These are phyloP conservation scores for Neurospora hispaniola DNA, from an alignment of 495 filamentous ascomycete genomes.

Conservation along the genomic window DNA sequence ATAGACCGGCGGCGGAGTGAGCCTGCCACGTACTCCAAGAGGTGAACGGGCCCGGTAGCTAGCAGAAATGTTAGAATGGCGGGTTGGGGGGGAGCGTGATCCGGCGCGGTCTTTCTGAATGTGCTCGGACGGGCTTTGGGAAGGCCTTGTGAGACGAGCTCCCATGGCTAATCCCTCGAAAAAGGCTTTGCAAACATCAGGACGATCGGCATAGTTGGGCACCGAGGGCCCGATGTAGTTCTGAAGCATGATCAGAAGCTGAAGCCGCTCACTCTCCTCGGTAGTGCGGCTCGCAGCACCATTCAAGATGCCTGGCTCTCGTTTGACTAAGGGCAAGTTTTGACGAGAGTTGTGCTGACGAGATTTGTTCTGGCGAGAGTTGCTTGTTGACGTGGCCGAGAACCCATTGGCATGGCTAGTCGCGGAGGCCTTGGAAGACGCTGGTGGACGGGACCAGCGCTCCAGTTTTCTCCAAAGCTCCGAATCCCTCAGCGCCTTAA, in stretches of 20 bases:
- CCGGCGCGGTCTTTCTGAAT: not conserved
- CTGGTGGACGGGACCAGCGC: not conserved
- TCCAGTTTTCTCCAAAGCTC: not conserved
- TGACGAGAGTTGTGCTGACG: not conserved
- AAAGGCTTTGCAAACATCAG: constrained; percentile 16
- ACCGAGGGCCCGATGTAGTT: not conserved
- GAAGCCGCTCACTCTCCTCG: not conserved
- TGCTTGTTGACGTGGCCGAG: not conserved
- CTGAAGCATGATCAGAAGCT: constrained; percentile 3
- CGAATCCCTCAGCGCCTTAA: constrained; percentile 4
- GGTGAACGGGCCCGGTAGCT: constrained; percentile 14
- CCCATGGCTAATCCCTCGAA: constrained; percentile 23
- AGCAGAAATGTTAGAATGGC: not conserved
- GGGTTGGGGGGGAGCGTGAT: not conserved
- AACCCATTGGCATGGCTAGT: not conserved
- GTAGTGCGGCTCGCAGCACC: not conserved
- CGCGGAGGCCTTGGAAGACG: no score
- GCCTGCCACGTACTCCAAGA: not conserved
- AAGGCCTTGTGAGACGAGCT: constrained; percentile 3
- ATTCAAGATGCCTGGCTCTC: not conserved
- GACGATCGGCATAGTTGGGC: constrained; percentile 1
- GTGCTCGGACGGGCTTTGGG: not conserved
- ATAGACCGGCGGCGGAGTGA: constrained; percentile 2
- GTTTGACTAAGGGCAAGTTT: not conserved
- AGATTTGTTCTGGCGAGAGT: not conserved